These are phyloP conservation scores for Esteya vermicola DNA, from an alignment of 2,329 filamentous ascomycete genomes.

Conservation along the genomic window DNA sequence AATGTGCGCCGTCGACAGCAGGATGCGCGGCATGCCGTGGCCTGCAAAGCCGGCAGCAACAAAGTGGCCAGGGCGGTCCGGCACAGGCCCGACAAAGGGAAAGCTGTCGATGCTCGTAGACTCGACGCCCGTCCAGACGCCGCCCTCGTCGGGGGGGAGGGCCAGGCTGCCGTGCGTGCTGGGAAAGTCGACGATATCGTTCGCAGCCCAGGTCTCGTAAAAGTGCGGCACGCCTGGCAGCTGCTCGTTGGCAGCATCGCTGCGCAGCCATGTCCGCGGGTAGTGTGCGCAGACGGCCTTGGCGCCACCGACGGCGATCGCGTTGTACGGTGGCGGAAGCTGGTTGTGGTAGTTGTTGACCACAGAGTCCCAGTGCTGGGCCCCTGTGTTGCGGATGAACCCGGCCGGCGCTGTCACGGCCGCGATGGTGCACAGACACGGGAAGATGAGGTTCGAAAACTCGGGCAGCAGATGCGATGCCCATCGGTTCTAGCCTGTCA, in stretches of 20 bases:
- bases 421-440: conserved; percentile 51
- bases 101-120: background rate
- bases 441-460: conserved; percentile 58
- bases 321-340: conserved; percentile 2
- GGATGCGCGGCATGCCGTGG: conserved; percentile 3
- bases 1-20: conserved; percentile 1
- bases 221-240: conserved; percentile 2
- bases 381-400: conserved; percentile 1
- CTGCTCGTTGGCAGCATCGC: background rate
- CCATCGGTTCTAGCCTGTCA: conserved; percentile 68
- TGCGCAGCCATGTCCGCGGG: background rate
- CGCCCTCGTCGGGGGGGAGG: background rate
- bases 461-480: conserved; percentile 59
- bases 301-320: conserved; percentile 3
- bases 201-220: background rate
- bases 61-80: background rate
- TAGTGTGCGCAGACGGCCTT: conserved; percentile 1
- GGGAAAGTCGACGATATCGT: background rate
- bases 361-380: conserved; percentile 2
- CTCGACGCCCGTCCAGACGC: conserved; percentile 3
- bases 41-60: background rate
- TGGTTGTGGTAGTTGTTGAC: conserved; percentile 4
- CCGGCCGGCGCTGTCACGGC: conserved; percentile 19
- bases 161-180: background rate
- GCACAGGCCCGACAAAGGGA: conserved; percentile 1